Base-by-base conservation (phyloP, 2,329 filamentous ascomycete species). In the Pseudocercospora macadamiae region DNA sequence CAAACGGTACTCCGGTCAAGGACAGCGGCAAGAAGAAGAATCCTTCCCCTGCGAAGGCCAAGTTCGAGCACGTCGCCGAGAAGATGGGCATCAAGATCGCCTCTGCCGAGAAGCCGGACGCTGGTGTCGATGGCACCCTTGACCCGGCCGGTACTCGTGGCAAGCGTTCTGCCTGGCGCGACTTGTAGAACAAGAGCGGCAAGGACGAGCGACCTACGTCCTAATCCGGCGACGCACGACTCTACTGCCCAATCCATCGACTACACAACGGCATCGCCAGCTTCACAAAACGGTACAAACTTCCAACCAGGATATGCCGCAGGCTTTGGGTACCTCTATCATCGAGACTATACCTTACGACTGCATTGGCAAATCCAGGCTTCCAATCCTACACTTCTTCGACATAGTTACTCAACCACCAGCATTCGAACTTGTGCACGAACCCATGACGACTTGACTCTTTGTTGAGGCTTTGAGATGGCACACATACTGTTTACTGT, bases 11-110 rank as follows among this genome's bases (percentile, higher is more conserved):
- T 36, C 64, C 68, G 16, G 26, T 32, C 25, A 59, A 57, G 54
- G 57, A 60, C 37, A 64, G 65, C 54, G 66, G 61, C 36, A 63
- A 66, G 10, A 57, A 37, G 55, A 71, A 68, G 55, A 54, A 56
- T 16, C 68, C 68, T 26, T 79, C 77, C 6, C 78, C 78, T 16
- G 73, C 78, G 52, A 79, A 79, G 63, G 76, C 72, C 49, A 78
- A 76, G 69, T 76, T 80, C 48, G 78, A 79, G 67, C 73, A 76
- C 39, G 74, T 80, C 30, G 78, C 77, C 26, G 78, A 76, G 69
- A 79, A 76, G 62, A 76, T 79, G 56, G 76, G 75, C 28, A 74
- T 73, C 66, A 72, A 69, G 56, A 67, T 70, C 18, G 59, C 64
- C 30, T 61, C 61, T n/a, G 64, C 66, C 48, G 62, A 48, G 12